Evolutionary conservation across 805 yeast genomes (phyloP), one percentile per base, ranked within the genome.

Genomic region (Kluyveromyces aestuarii): DNA sequence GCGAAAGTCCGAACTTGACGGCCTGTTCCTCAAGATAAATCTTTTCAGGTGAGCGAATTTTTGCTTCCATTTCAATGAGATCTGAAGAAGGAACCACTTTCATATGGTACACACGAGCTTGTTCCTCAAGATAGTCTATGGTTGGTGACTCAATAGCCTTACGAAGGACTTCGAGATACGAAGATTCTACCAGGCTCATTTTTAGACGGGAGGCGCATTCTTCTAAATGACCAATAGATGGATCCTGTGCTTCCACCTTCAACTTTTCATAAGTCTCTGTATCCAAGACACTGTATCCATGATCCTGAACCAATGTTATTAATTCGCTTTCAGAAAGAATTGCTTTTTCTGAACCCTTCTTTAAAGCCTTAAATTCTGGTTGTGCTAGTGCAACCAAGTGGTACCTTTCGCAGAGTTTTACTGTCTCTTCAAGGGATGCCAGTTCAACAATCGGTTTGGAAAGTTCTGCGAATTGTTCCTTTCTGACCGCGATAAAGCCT

Each of bases 121-220:
- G 64, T 27, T 64, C 65, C 36, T 59, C 59, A 18, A 76, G 51
- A 39, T 61, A 66, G 0, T 64, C 69, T 6, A 60, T 37, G 1
- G 62, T 44, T 11, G 75, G 74, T 18, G 58, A 51, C 2, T 53
- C 54, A 35, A 27, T 44, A 40, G 44, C 44, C 39, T 42, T 14
- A 49, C n/a, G n/a, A 40, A 37, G 16, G 8, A 46, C 30, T 30
- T 50, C 50, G 37, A 52, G 56, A 10, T 51, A 48, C 1, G 21
- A 14, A 18, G 40, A 18, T 21, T 46, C 40, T 18, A 50, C 48
- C 13, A 47, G 25, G 4, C 36, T 49, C 36, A 27, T 44, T 17
- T 41, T 18, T 2, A 36, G 27, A n/a, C 19, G 19, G 13, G n/a
- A 33, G 1, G 41, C 27, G 16, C 40, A 49, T 14, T 55, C 51